Conservation (phyloP, 768 basidiomycete genomes). For the Neoboletus magnificus region DNA sequence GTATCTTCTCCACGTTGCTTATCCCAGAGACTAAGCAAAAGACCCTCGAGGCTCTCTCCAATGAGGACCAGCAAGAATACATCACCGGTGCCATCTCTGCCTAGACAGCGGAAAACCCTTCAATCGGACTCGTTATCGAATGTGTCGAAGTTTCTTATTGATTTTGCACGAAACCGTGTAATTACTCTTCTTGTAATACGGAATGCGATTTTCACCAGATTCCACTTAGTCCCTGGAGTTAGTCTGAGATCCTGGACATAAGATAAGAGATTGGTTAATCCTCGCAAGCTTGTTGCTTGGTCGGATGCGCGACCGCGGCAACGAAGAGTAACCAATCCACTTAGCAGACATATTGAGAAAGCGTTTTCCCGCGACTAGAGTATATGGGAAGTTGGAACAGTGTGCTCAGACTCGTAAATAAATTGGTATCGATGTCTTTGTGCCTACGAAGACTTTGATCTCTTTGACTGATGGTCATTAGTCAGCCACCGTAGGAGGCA, state of each 20-base stretch:
- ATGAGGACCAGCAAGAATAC: conserved; percentile 66
- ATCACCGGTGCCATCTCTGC: conserved; percentile 29
- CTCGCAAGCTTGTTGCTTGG: neutral
- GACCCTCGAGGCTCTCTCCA: conserved; percentile 69
- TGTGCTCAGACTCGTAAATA: neutral
- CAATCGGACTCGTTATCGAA: neutral
- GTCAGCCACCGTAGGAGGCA: neutral
- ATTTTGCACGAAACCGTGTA: neutral
- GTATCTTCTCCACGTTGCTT: conserved; percentile 76
- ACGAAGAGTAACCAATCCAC: neutral
- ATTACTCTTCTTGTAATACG: conserved; percentile 6
- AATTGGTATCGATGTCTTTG: neutral
- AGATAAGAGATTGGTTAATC: neutral
- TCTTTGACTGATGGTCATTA: conserved; percentile 34
- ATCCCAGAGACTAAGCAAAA: conserved; percentile 73
- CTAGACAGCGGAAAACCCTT: conserved; percentile 1
- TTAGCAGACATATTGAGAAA: too few relatives aligned
- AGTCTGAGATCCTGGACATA: neutral
- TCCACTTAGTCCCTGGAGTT: neutral
- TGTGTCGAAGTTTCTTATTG: neutral
- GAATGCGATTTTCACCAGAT: neutral
- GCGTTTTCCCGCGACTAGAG: neutral
- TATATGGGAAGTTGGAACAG: neutral
- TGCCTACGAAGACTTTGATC: conserved; percentile 25
- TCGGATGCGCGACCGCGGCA: neutral